Percentiles rank a stretch among this genome's conserved stretches.
These are phyloP conservation scores for Pleoardoris graminearum DNA, from an alignment of 2,329 filamentous ascomycete genomes.

Conservation along the genomic window DNA sequence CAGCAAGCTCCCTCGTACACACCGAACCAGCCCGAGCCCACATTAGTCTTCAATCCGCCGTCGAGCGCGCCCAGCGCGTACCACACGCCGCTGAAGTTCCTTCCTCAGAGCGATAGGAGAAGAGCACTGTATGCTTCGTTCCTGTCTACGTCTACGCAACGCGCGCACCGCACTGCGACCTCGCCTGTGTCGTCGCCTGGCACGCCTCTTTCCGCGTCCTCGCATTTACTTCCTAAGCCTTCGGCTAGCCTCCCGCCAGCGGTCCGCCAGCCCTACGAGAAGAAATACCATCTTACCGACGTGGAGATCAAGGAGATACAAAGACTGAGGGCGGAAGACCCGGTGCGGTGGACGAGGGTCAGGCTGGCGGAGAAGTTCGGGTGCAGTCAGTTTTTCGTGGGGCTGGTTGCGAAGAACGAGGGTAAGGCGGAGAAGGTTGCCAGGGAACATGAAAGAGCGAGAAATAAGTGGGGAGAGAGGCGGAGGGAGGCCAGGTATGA, in stretches of 20 bases:
- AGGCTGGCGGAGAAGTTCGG: slow-evolving; percentile 65
- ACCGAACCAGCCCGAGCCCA: slow-evolving; percentile 30
- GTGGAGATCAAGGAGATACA: slow-evolving; percentile 64
- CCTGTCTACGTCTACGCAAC: slow-evolving; percentile 24
- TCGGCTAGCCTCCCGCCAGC: slow-evolving; percentile 50
- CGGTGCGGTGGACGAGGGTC: slow-evolving; percentile 61
- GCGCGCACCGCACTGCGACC: slow-evolving; percentile 25
- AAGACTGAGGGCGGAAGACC: slow-evolving; percentile 57
- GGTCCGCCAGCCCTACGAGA: slow-evolving; percentile 56
- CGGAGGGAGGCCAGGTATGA: slow-evolving; percentile 62
- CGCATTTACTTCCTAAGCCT: slow-evolving; percentile 28
- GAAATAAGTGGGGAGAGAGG: slow-evolving; percentile 65
- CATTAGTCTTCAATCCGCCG: slow-evolving; percentile 64
- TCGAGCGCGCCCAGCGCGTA: slow-evolving; percentile 65
- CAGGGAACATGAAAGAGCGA: slow-evolving; percentile 57
- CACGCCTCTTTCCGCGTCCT: slow-evolving; percentile 29
- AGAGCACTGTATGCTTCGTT: slow-evolving; percentile 50
- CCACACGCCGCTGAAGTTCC: slow-evolving; percentile 67
- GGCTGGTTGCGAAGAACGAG: slow-evolving; percentile 57
- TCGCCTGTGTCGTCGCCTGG: slow-evolving; percentile 34
- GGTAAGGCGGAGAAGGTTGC: slow-evolving; percentile 48
- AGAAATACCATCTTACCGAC: slow-evolving; percentile 64
- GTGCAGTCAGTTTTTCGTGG: slow-evolving; percentile 65
- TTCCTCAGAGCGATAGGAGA: slow-evolving; percentile 62
- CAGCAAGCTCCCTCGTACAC: slow-evolving; percentile 51